A percentile compares a stretch with the other conserved stretches of the same genome.
Conservation (phyloP, 495 filamentous ascomycete genomes). For the Annulohypoxylon maeteangense region DNA sequence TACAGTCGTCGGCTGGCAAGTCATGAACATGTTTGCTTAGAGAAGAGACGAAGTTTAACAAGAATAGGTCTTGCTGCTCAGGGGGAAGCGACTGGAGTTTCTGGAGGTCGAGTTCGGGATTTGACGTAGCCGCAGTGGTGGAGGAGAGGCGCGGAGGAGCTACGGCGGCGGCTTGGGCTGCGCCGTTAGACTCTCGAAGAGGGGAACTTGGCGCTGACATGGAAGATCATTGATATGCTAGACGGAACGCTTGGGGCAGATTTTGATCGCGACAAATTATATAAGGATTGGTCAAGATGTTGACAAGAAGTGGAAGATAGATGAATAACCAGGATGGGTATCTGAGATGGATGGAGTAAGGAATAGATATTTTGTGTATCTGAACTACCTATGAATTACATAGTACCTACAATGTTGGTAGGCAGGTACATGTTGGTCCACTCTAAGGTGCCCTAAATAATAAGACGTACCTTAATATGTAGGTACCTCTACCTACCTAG, state of each 20-base stretch:
- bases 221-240: conserved; percentile 35
- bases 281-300: neutral
- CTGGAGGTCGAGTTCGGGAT: conserved; percentile 80
- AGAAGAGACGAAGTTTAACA: conserved; percentile 87
- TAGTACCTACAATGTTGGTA: no score
- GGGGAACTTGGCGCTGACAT: conserved; percentile 43
- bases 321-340: neutral
- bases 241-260: neutral
- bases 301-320: neutral
- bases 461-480: neutral
- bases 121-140: conserved; percentile 46
- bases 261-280: neutral
- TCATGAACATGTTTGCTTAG: conserved; percentile 82
- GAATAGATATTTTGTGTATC: neutral
- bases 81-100: conserved; percentile 91
- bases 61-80: conserved; percentile 94
- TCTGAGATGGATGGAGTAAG: neutral
- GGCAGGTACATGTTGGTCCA: neutral
- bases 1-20: conserved; percentile 79
- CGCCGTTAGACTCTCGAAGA: conserved; percentile 40
- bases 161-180: conserved; percentile 42
- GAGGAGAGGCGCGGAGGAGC: conserved; percentile 45
- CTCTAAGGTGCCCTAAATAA: neutral
- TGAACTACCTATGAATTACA: no score
- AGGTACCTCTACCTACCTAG: neutral